Evolutionary conservation across 2,329 filamentous ascomycete species (phyloP).

Genomic region (Cryphonectria parasitica): DNA sequence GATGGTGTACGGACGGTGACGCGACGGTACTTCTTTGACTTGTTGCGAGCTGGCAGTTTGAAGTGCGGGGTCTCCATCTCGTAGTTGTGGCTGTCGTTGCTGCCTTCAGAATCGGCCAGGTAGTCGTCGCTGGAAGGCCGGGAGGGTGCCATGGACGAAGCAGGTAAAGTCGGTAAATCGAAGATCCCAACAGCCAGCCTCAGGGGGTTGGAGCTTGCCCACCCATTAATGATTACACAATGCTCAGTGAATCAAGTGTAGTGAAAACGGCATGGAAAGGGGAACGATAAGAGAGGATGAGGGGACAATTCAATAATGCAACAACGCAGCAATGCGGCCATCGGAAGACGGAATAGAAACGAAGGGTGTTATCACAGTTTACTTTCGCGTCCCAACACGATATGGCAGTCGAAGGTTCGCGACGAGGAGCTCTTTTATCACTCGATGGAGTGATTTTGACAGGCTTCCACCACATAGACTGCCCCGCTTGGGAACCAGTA

Average conservation of each 20-base stretch:
- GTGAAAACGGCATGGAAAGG: background rate
- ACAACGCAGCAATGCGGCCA: background rate
- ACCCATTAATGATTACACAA: background rate
- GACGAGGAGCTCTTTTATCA: background rate
- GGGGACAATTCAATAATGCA: background rate
- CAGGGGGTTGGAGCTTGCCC: background rate
- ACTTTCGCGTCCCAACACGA: background rate
- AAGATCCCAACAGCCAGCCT: background rate
- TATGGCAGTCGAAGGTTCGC: background rate
- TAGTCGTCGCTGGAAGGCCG: background rate
- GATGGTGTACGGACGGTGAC: conserved; percentile 20
- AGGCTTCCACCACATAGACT: background rate
- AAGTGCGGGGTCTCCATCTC: background rate
- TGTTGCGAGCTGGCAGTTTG: conserved; percentile 3
- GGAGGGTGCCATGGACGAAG: conserved; percentile 18
- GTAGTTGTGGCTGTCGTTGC: background rate
- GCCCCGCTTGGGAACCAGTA: background rate
- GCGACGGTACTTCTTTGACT: conserved; percentile 10
- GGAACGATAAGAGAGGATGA: background rate
- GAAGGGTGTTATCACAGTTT: background rate
- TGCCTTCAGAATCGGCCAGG: conserved; percentile 17
- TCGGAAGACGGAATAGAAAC: background rate
- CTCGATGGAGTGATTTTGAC: background rate
- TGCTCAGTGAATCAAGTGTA: background rate
- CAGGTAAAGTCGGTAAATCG: background rate